A percentile compares a stretch with the other conserved stretches of the same genome.
phyloP scores from a whole-genome alignment of 1,284 basidiomycete species.

The Ustilago hordei region DNA sequence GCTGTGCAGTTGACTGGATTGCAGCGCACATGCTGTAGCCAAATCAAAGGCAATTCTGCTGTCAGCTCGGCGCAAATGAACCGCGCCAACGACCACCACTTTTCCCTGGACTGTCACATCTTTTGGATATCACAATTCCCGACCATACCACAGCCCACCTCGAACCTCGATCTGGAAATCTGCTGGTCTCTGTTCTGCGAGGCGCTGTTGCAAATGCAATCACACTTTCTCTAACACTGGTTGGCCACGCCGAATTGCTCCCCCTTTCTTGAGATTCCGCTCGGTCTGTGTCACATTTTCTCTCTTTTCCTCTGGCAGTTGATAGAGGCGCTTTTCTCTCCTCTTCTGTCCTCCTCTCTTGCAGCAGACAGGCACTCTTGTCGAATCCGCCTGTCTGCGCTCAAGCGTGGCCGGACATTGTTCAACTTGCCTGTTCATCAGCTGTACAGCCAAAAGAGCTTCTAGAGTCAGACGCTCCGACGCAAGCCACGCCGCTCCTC shows the following conservation, averaged over 20 bases:
- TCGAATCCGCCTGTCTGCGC: background rate
- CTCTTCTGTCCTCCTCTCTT: background rate
- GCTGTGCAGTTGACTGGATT: slow-evolving; percentile 8
- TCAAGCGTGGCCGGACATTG: background rate
- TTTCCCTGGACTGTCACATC: slow-evolving; percentile 7
- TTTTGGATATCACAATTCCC: background rate
- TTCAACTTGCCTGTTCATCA: background rate
- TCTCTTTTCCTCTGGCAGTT: background rate
- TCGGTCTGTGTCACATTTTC: background rate
- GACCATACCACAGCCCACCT: background rate
- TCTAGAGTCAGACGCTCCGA: background rate
- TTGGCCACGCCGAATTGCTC: slow-evolving; percentile 13
- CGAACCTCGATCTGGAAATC: background rate
- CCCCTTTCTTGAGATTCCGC: background rate
- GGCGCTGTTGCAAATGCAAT: background rate
- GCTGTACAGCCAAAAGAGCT: background rate
- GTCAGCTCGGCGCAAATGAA: background rate
- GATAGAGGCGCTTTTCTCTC: background rate
- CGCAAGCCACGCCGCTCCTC: slow-evolving; percentile 4
- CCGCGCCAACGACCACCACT: background rate
- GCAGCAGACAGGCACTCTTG: background rate
- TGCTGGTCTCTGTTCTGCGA: background rate
- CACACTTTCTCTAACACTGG: background rate
- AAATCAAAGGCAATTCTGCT: background rate
- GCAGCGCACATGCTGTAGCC: slow-evolving; percentile 17